These are phyloP conservation scores for Cytidiella melzeri DNA, from an alignment of 768 basidiomycete genomes.

Conservation along the genomic window DNA sequence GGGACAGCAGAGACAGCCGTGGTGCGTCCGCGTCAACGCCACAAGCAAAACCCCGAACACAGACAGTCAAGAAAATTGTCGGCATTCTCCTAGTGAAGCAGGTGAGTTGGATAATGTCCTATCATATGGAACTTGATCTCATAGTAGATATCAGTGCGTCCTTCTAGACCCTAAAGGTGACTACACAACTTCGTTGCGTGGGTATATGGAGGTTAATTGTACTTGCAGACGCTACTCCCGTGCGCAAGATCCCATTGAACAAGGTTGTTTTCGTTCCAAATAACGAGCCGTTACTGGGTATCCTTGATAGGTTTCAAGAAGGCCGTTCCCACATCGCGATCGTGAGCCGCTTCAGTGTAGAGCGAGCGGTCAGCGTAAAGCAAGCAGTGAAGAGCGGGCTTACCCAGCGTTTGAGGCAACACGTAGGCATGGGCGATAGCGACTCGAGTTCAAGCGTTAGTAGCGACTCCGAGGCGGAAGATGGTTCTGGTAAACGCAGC, in stretches of 20 bases:
- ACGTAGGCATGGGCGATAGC: constrained; percentile 61
- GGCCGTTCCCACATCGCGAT: constrained; percentile 91
- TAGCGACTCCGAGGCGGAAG: constrained; percentile 4
- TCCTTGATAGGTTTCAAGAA: constrained; percentile 86
- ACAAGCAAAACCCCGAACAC: constrained; percentile 16
- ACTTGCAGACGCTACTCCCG: constrained; percentile 64
- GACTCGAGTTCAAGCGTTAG: constrained; percentile 28
- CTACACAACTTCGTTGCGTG: not conserved
- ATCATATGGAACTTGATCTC: not conserved
- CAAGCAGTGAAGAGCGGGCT: constrained; percentile 76
- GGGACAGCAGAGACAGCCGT: too few relatives aligned
- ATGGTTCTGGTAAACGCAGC: constrained; percentile 3
- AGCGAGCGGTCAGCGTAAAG: constrained; percentile 68
- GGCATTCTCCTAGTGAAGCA: constrained; percentile 88
- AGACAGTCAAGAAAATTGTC: constrained; percentile 73
- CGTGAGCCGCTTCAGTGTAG: constrained; percentile 39
- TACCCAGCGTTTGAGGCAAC: constrained; percentile 69
- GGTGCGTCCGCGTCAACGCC: too few relatives aligned
- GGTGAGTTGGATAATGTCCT: constrained; percentile 18
- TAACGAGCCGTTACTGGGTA: constrained; percentile 78
- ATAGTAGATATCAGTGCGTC: constrained; percentile 43
- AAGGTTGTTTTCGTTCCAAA: constrained; percentile 83
- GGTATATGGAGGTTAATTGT: not conserved
- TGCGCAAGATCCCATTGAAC: constrained; percentile 80
- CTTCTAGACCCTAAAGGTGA: constrained; percentile 76